These are phyloP conservation scores for Limonomyces culmigenus DNA, from an alignment of 1,284 basidiomycete genomes.

Conservation along the genomic window DNA sequence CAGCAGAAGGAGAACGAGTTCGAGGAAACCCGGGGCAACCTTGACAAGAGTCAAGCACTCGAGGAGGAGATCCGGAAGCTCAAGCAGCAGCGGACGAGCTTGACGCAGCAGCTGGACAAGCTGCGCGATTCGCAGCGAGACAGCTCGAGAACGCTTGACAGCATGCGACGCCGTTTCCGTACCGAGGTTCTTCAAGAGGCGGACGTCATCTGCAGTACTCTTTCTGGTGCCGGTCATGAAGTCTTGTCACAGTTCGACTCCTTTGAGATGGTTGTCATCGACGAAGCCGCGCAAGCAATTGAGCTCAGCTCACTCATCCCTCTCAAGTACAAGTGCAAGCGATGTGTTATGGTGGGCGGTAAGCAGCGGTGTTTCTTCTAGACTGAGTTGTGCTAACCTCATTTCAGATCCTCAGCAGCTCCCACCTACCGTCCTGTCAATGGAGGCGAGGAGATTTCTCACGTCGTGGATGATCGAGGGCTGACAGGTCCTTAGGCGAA, in stretches of 20 bases:
- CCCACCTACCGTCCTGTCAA: conserved; percentile 91
- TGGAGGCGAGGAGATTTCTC: conserved; percentile 30
- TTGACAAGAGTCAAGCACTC: conserved; percentile 27
- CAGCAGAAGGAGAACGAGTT: conserved; percentile 51
- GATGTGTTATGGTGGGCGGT: conserved; percentile 93
- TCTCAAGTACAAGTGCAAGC: conserved; percentile 72
- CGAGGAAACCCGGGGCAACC: conserved; percentile 30
- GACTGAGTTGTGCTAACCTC: not conserved
- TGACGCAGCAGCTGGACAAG: conserved; percentile 60
- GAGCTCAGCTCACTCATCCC: conserved; percentile 96
- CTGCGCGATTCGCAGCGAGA: conserved; percentile 69
- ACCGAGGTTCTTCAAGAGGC: conserved; percentile 72
- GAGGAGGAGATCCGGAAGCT: conserved; percentile 58
- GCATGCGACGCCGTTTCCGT: conserved; percentile 55
- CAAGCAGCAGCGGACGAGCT: conserved; percentile 40
- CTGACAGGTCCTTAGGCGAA: conserved; percentile 34
- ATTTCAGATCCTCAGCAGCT: conserved; percentile 83
- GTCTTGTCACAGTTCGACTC: conserved; percentile 75
- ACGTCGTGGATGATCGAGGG: not conserved
- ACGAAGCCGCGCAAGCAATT: conserved; percentile 95
- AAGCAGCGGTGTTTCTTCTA: conserved; percentile 8
- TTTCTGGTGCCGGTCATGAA: conserved; percentile 89
- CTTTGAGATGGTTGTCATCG: conserved; percentile 93
- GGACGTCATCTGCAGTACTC: conserved; percentile 88
- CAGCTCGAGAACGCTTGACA: conserved; percentile 62